Evolutionary conservation across 2,329 filamentous ascomycete species (phyloP).

Genomic region (Fusarium irregulare): DNA sequence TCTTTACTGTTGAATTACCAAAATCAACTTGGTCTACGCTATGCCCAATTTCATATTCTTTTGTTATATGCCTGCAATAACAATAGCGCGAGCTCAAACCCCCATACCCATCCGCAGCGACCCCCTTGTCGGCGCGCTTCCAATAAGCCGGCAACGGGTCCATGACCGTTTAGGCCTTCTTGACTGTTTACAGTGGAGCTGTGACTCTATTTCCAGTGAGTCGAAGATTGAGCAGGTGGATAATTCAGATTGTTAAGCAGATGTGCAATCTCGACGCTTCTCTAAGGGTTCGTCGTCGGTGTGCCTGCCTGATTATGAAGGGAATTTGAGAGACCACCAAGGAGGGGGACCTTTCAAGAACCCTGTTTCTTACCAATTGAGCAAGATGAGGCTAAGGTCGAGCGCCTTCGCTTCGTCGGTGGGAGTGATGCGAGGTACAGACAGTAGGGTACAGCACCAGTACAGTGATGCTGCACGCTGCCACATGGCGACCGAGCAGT

Average conservation of each 20-base stretch:
- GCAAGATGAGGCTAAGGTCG: slow-evolving; percentile 30
- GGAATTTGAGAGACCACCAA: background rate
- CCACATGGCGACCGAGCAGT: slow-evolving; percentile 41
- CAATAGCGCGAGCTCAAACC: slow-evolving; percentile 42
- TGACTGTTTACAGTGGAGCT: slow-evolving; percentile 39
- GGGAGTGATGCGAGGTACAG: slow-evolving; percentile 28
- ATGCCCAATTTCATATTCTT: slow-evolving; percentile 40
- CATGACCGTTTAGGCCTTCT: slow-evolving; percentile 40
- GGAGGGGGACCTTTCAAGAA: background rate
- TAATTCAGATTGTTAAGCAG: slow-evolving; percentile 46
- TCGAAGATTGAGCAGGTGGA: slow-evolving; percentile 29
- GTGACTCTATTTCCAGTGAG: slow-evolving; percentile 41
- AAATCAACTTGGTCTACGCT: slow-evolving; percentile 19
- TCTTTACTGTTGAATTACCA: slow-evolving; percentile 28
- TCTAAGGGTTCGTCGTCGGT: slow-evolving; percentile 14
- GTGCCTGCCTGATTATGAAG: slow-evolving; percentile 24
- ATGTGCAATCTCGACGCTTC: slow-evolving; percentile 32
- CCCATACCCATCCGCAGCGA: slow-evolving; percentile 28
- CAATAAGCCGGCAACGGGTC: slow-evolving; percentile 44
- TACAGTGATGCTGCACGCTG: slow-evolving; percentile 37
- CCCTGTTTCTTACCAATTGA: slow-evolving; percentile 24
- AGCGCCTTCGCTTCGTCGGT: slow-evolving; percentile 17
- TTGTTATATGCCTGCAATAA: slow-evolving; percentile 42
- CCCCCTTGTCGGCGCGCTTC: slow-evolving; percentile 37
- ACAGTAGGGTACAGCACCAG: background rate